Conservation (phyloP, 2,329 filamentous ascomycete genomes). For the Apiospora aurea region DNA sequence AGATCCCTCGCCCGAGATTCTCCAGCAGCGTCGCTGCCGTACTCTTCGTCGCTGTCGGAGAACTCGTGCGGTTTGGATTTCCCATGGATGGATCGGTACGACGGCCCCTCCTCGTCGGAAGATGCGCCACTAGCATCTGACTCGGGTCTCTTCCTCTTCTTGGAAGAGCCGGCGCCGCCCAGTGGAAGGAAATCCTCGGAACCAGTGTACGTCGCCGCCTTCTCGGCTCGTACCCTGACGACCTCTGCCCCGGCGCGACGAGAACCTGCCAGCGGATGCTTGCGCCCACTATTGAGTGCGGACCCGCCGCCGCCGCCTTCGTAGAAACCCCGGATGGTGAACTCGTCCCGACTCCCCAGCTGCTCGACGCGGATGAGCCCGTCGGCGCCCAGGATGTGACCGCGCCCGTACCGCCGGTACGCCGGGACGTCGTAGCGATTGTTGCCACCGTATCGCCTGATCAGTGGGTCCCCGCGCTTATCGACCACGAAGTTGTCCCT, state of each 20-base stretch:
- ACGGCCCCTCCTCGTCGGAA: slow-evolving; percentile 53
- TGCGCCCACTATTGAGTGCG: slow-evolving; percentile 52
- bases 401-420: slow-evolving; percentile 74
- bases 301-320: slow-evolving; percentile 48
- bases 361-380: slow-evolving; percentile 70
- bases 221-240: slow-evolving; percentile 48
- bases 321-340: slow-evolving; percentile 54
- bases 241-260: slow-evolving; percentile 47
- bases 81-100: slow-evolving; percentile 71
- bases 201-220: slow-evolving; percentile 34
- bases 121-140: slow-evolving; percentile 30
- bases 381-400: slow-evolving; percentile 72
- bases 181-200: slow-evolving; percentile 59
- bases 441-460: slow-evolving; percentile 75
- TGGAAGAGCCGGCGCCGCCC: slow-evolving; percentile 40
- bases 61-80: slow-evolving; percentile 60
- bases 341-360: slow-evolving; percentile 63
- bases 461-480: slow-evolving; percentile 77
- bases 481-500: slow-evolving; percentile 65
- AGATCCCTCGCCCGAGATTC: slow-evolving; percentile 41
- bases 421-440: slow-evolving; percentile 75
- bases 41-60: slow-evolving; percentile 58
- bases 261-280: slow-evolving; percentile 54
- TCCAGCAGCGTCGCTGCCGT: slow-evolving; percentile 53
- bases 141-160: slow-evolving; percentile 50